These are phyloP conservation scores for Diaporthe sp. DNA, from an alignment of 2,329 filamentous ascomycete species.

Conservation along the genomic window DNA sequence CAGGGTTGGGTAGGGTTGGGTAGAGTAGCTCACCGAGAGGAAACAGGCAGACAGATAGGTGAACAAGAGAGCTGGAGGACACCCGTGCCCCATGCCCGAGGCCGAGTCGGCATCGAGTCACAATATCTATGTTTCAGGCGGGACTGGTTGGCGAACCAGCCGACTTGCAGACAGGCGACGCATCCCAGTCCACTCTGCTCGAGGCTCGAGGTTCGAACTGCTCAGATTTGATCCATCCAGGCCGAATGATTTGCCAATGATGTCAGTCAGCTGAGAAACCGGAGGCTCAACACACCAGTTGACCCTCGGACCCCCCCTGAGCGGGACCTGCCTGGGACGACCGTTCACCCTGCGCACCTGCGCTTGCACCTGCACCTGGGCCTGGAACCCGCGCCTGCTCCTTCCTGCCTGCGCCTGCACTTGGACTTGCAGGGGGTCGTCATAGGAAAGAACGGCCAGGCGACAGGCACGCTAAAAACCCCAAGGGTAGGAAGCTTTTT, in stretches of 20 bases:
- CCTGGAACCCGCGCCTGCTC: conserved; percentile 1
- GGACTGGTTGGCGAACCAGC: neutral
- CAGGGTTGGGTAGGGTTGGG: neutral
- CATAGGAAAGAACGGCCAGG: conserved; percentile 25
- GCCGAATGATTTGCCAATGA: neutral
- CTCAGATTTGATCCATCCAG: conserved; percentile 3
- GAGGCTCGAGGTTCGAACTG: neutral
- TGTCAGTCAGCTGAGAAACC: conserved; percentile 26
- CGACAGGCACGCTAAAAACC: conserved; percentile 14
- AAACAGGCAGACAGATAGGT: neutral
- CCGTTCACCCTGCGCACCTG: conserved; percentile 29
- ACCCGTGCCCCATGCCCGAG: neutral
- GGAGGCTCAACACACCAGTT: conserved; percentile 27
- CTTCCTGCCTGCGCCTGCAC: conserved; percentile 22
- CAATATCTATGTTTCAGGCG: conserved; percentile 26
- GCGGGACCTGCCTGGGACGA: neutral
- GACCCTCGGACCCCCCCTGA: conserved; percentile 4
- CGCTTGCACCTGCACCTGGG: neutral
- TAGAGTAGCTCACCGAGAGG: neutral
- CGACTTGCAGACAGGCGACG: neutral
- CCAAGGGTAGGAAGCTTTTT: conserved; percentile 10
- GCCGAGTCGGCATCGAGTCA: conserved; percentile 28
- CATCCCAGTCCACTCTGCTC: neutral
- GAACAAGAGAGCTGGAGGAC: neutral
- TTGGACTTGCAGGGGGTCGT: neutral